phyloP scores from a whole-genome alignment of 2,329 filamentous ascomycete species.

The Proliferodiscus dingleyae region DNA sequence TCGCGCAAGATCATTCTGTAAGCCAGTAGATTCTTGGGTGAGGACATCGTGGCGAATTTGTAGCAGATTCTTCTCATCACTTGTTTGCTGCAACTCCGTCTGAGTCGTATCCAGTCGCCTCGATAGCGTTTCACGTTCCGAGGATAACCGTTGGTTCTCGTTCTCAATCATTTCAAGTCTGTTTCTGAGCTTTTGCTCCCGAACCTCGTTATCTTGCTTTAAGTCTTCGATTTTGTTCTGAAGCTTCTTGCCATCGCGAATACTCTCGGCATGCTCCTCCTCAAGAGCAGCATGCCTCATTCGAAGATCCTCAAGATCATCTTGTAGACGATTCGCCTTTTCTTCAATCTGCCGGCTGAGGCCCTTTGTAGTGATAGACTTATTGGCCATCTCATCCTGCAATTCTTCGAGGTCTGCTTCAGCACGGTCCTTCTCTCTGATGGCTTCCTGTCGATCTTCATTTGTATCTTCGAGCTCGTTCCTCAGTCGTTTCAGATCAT shows the following conservation, averaged over 20 bases:
- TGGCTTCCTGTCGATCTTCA: conserved; percentile 49
- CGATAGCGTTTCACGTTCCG: conserved; percentile 12
- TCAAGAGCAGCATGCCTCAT: conserved; percentile 40
- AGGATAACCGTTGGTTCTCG: conserved; percentile 8
- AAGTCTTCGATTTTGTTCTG: conserved; percentile 38
- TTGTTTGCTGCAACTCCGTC: conserved; percentile 53
- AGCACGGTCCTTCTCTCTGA: conserved; percentile 51
- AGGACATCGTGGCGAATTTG: conserved; percentile 65
- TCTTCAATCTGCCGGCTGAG: conserved; percentile 72
- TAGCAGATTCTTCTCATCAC: conserved; percentile 64
- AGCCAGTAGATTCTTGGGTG: conserved; percentile 57
- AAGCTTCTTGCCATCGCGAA: conserved; percentile 35
- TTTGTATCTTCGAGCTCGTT: conserved; percentile 51
- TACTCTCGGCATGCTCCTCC: conserved; percentile 40
- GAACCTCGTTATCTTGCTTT: conserved; percentile 26
- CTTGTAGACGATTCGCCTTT: conserved; percentile 60
- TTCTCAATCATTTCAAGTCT: conserved; percentile 36
- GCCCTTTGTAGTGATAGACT: conserved; percentile 70
- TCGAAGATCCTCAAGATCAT: conserved; percentile 53
- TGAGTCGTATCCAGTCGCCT: conserved; percentile 48
- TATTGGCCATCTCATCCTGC: conserved; percentile 74
- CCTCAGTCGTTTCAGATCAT: conserved; percentile 48
- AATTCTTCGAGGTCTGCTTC: conserved; percentile 59
- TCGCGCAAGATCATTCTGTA: conserved; percentile 58
- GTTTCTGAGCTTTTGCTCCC: conserved; percentile 33